phyloP scores from a whole-genome alignment of 2,329 filamentous ascomycete species.

The Diaporthe sp. region DNA sequence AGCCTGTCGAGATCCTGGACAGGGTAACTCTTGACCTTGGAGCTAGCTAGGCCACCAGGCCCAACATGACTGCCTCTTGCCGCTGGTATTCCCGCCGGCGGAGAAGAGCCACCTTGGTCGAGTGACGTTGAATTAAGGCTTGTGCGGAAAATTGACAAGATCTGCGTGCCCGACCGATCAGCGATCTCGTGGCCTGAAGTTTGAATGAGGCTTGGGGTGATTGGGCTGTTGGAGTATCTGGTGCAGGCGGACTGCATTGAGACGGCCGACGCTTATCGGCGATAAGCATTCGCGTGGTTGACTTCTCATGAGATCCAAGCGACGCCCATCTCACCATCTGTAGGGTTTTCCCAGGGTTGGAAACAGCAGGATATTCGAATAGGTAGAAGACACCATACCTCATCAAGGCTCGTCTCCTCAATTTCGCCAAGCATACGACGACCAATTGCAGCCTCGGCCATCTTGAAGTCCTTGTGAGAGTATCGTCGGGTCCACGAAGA shows the following conservation, averaged over 20 bases:
- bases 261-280: conserved; percentile 36
- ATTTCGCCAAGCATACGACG: conserved; percentile 65
- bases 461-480: conserved; percentile 39
- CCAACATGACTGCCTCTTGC: conserved; percentile 35
- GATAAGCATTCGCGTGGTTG: conserved; percentile 31
- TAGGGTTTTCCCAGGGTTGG: conserved; percentile 28
- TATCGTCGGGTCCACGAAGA: conserved; percentile 45
- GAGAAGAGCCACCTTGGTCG: conserved; percentile 17
- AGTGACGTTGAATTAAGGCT: conserved; percentile 40
- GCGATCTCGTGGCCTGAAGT: conserved; percentile 26
- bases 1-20: conserved; percentile 62
- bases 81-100: conserved; percentile 12
- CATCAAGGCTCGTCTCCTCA: conserved; percentile 69
- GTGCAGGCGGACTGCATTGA: conserved; percentile 36
- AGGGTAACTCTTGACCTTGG: conserved; percentile 47
- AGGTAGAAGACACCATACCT: conserved; percentile 56
- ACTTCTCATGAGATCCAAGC: conserved; percentile 13
- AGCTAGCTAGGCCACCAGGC: conserved; percentile 21
- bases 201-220: background rate
- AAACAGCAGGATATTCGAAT: background rate
- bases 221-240: conserved; percentile 31
- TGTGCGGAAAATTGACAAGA: conserved; percentile 45
- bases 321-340: conserved; percentile 36
- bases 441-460: conserved; percentile 58
- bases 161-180: conserved; percentile 40